These are phyloP conservation scores for Boletus rubroflammeus DNA, from an alignment of 768 basidiomycete genomes.

Conservation along the genomic window DNA sequence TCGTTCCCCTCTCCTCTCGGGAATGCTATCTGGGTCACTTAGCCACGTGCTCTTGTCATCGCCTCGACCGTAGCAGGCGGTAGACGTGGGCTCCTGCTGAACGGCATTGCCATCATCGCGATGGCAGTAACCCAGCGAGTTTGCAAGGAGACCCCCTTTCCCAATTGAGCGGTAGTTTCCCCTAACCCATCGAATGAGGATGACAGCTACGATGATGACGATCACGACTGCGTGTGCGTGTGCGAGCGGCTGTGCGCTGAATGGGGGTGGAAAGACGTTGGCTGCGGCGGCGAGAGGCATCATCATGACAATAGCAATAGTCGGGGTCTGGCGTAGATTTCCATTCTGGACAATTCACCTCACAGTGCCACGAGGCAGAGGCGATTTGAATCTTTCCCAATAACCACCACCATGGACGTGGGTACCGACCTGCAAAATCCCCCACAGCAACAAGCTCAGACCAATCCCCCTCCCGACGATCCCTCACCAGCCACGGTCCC, in stretches of 20 bases:
- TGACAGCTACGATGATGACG: background rate
- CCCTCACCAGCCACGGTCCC: background rate
- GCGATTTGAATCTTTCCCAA: background rate
- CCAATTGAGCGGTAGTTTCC: no score
- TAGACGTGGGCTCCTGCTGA: background rate
- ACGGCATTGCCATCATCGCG: background rate
- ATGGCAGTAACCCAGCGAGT: background rate
- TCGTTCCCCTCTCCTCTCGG: background rate
- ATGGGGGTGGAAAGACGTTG: background rate
- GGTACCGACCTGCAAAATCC: background rate
- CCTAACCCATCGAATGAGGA: background rate
- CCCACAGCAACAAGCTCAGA: background rate
- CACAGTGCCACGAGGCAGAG: background rate
- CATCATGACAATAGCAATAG: no score
- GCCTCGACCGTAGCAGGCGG: background rate
- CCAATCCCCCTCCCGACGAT: background rate
- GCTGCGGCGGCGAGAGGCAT: background rate
- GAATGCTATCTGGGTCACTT: background rate
- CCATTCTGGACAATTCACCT: background rate
- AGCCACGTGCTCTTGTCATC: background rate
- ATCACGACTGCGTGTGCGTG: background rate
- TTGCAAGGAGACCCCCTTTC: background rate
- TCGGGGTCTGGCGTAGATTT: background rate
- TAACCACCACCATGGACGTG: conserved; percentile 17
- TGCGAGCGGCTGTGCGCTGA: background rate